Percentiles rank a stretch among this genome's conserved stretches.
Evolutionary conservation across 1,284 basidiomycete genomes (phyloP).

Genomic region (Fomitopsis schrenkii): DNA sequence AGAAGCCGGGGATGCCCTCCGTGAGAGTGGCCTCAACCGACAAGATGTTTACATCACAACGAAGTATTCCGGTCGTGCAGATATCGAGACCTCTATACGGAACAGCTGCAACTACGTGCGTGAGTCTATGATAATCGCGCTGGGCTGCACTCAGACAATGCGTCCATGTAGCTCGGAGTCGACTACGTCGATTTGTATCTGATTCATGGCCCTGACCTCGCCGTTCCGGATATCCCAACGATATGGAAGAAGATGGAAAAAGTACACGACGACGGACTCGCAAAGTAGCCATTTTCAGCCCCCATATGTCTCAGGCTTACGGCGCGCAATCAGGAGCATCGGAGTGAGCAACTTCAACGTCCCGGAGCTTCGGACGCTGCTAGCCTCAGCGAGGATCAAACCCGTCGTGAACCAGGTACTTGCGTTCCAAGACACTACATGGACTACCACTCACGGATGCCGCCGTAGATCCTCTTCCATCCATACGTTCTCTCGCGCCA

Average conservation of each 20-base stretch:
- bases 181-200: slow-evolving; percentile 72
- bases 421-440: background rate
- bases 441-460: background rate
- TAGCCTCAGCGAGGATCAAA: slow-evolving; percentile 54
- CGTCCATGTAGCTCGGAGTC: slow-evolving; percentile 49
- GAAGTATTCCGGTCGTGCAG: slow-evolving; percentile 51
- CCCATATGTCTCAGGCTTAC: too few species aligned
- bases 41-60: slow-evolving; percentile 41
- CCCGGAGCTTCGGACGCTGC: slow-evolving; percentile 51
- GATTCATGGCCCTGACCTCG: slow-evolving; percentile 51
- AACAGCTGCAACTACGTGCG: slow-evolving; percentile 25
- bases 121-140: background rate
- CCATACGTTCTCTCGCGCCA: slow-evolving; percentile 68
- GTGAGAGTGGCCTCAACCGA: slow-evolving; percentile 30
- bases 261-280: slow-evolving; percentile 55
- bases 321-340: slow-evolving; percentile 50
- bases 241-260: slow-evolving; percentile 68
- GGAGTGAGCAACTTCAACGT: slow-evolving; percentile 78
- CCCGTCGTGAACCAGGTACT: slow-evolving; percentile 77
- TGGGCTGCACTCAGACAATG: background rate
- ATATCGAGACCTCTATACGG: slow-evolving; percentile 27
- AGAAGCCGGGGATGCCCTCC: slow-evolving; percentile 34
- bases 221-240: slow-evolving; percentile 43
- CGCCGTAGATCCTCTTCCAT: slow-evolving; percentile 53
- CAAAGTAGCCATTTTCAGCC: slow-evolving; percentile 39